Conservation (phyloP, 2,329 filamentous ascomycete genomes). For the Mollisia scopiformis region DNA sequence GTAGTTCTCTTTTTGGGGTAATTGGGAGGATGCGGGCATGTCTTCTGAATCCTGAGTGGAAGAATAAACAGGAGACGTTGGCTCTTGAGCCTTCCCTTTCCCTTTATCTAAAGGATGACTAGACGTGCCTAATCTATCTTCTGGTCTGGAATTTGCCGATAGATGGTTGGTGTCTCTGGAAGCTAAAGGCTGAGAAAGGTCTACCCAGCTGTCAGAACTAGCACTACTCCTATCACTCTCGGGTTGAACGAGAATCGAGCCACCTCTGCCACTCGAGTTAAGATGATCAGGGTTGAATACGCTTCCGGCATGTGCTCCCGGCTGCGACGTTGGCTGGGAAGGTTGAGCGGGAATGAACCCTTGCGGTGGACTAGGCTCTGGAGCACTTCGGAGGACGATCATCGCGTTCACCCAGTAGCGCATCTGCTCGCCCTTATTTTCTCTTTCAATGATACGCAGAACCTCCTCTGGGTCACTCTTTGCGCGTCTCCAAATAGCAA, state of each 20-base stretch:
- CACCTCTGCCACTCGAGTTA: background rate
- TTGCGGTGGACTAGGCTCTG: slow-evolving; percentile 4
- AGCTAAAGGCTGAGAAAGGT: slow-evolving; percentile 49
- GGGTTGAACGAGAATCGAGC: background rate
- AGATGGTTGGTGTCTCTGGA: slow-evolving; percentile 56
- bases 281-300: slow-evolving; percentile 14
- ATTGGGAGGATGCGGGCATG: background rate
- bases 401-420: slow-evolving; percentile 62
- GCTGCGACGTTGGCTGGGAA: background rate
- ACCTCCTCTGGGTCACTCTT: slow-evolving; percentile 62
- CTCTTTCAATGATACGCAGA: slow-evolving; percentile 61
- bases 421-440: slow-evolving; percentile 60
- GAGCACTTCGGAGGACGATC: slow-evolving; percentile 36
- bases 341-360: background rate
- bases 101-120: slow-evolving; percentile 17
- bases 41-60: background rate
- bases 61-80: background rate
- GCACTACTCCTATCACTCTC: slow-evolving; percentile 24
- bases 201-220: slow-evolving; percentile 32
- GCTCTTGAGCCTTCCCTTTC: slow-evolving; percentile 19
- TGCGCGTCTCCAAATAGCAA: slow-evolving; percentile 61
- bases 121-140: slow-evolving; percentile 27
- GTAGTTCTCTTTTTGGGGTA: background rate
- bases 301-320: background rate
- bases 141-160: slow-evolving; percentile 52